Evolutionary conservation across 106 monocot genomes (phyloP), one percentile per base, ranked within the genome.

Genomic region (Iris macrosiphon): DNA sequence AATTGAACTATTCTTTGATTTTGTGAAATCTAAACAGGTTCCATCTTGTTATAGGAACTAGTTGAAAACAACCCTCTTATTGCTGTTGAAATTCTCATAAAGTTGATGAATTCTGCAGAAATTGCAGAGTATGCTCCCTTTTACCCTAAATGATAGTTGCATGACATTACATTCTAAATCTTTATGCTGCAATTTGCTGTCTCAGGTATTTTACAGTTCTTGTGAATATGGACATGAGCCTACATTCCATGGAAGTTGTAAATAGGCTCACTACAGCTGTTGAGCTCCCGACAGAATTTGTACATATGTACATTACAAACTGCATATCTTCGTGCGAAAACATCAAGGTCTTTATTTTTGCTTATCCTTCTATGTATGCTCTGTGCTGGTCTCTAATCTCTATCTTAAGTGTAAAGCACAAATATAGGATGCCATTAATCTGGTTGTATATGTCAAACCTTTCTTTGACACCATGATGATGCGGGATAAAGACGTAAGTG

Each of bases 191-290:
- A 2, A 43, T 72, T 26, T 55, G 6, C 4, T 70, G 16, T 35
- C 45, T 15, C 80, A 98, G 96, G 45, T 98, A 83, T 57, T 90
- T 98, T 59, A 72, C 71, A 9, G 73, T 83, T 64, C 86, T 98
- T 44, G 96, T 98, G 38, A 83, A 75, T 55, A 98, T 98, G 96
- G 96, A 98, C 16, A 87, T 90, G 90, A 90, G 90, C 57, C 66
- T 90, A 29, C 96, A 86, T 59, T 98, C 96, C 3, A 98, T 98
- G 90, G 90, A 98, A 66, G 96, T 98, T 66, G 96, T 98, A 25
- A 90, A 90, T 65, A 82, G 86, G 75, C 86, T 98, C 21, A 90
- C 96, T 29, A 83, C 90, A 26, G 79, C 86, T 31, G 90, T 98
- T 34, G 79, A 86, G 35, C 70, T 98, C 43, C 96, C 96, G 10